Evolutionary conservation across 1,284 basidiomycete genomes (phyloP), one percentile per base, ranked within the genome.

Genomic region (Xerocomus nothofagi): DNA sequence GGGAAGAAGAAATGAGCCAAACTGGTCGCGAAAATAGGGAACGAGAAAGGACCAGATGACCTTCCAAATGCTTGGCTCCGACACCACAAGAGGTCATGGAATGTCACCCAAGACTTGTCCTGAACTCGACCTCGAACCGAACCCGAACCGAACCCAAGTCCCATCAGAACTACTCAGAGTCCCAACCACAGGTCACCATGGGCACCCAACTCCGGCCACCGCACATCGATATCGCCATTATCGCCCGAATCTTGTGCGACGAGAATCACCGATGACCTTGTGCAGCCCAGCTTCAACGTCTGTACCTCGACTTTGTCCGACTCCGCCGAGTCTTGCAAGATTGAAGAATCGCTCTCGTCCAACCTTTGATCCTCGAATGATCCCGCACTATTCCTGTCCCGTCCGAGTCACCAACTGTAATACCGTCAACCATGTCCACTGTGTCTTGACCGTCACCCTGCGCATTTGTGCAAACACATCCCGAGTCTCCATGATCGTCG

Each of bases 1-100:
- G 3, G 17, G 4, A 15, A 24, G 10, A 37, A 20, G 23, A 26
- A 29, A 3, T 4, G 20, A 30, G n/a, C 21, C 31, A 17, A 39
- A 3, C 43, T 49, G 51, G 37, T 20, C 49, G 15, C 15, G 26
- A 18, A 53, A 21, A 9, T n/a, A 15, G 9, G 11, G 1, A 21
- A 49, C 8, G 26, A 20, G 15, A n/a, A 24, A 31, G 24, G 29
- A 55, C 53, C 53, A 41, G 33, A 17, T 17, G 39, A 37, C 32
- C 37, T 37, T 51, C 46, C 46, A 9, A 27, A 4, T 12, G 24
- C 29, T 46, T 29, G 39, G 39, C 14, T 24, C 36, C 31, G 4
- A 31, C 6, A 7, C 23, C 26, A 2, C 24, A 36, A 23, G 24
- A 26, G 39, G 27, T 24, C 33, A 31, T 29, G 18, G 18, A 17